Base-by-base conservation (phyloP, 208 protist genomes). In the Crithidia mellificae region DNA sequence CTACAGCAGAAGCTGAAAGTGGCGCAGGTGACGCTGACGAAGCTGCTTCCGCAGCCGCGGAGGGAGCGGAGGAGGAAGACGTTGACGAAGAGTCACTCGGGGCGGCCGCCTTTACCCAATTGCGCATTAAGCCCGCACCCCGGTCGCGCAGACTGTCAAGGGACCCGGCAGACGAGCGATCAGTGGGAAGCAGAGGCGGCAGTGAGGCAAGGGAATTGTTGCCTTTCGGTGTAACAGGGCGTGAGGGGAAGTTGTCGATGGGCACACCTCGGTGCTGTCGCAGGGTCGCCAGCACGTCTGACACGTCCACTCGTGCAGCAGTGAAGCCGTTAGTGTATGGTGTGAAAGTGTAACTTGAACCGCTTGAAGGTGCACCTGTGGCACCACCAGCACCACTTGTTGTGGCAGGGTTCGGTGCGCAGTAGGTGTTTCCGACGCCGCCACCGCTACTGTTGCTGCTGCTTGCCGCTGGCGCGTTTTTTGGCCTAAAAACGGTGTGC, bases 401-500 rank as follows among this genome's bases (percentile, higher is more conserved):
- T 4, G 22, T 38, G 34, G 34, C 11, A 12, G 34, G 7, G 34
- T 5, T 38, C 7, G 34, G 5, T 11, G 34, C n/a, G n/a, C n/a
- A n/a, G n/a, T n/a, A n/a, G n/a, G n/a, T n/a, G n/a, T n/a, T n/a
- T n/a, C n/a, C n/a, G n/a, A n/a, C n/a, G n/a, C n/a, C n/a, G n/a
- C n/a, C n/a, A n/a, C n/a, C n/a, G 25, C 19, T 6, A 20, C n/a
- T 7, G 47, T 52, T 17, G 47, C 5, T 20, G 22, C 7, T 54
- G 25, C 29, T 43, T 22, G 29, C 8, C 47, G 29, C 47, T 29
- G 34, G 25, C 17, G 24, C 27, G 69, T 80, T 43, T 29, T 53
- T 62, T 4, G 81, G 78, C 17, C 75, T 72, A 46, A 95, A 95
- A 11, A 91, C 74, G 27, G 78, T 82, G 32, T 78, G 77, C 39